phyloP scores from a whole-genome alignment of 345 rosid genomes.

The Triadica sebifera region DNA sequence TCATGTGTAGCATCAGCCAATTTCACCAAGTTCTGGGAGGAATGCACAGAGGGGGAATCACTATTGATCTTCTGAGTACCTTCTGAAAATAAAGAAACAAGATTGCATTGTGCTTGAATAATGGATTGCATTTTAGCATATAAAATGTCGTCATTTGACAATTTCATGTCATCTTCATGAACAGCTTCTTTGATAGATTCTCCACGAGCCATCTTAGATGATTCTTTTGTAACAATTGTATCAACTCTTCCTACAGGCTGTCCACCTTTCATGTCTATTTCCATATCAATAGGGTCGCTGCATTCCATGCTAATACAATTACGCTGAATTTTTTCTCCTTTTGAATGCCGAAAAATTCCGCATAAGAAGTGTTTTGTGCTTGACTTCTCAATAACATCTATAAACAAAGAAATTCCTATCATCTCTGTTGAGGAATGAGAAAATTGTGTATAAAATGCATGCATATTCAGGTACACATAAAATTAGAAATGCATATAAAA shows the following conservation, averaged over 20 bases:
- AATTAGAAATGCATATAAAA: background rate
- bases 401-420: conserved; percentile 6
- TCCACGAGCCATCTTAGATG: background rate
- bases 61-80: background rate
- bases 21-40: background rate
- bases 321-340: conserved; percentile 16
- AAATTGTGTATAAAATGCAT: background rate
- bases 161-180: background rate
- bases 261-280: conserved; percentile 39
- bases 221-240: conserved; percentile 21
- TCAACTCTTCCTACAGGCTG: conserved; percentile 23
- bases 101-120: background rate
- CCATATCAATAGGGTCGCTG: conserved; percentile 30
- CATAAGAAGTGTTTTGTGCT: conserved; percentile 31
- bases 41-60: background rate
- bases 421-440: conserved; percentile 1
- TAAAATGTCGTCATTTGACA: background rate
- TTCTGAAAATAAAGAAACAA: background rate
- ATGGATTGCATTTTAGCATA: conserved; percentile 1
- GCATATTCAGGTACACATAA: background rate
- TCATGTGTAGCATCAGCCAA: background rate
- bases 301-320: conserved; percentile 1
- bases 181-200: background rate
- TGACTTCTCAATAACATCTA: conserved; percentile 29
- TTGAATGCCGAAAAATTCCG: conserved; percentile 34